These are phyloP conservation scores for Cyberlindnera veronae DNA, from an alignment of 805 yeast genomes.

Conservation along the genomic window DNA sequence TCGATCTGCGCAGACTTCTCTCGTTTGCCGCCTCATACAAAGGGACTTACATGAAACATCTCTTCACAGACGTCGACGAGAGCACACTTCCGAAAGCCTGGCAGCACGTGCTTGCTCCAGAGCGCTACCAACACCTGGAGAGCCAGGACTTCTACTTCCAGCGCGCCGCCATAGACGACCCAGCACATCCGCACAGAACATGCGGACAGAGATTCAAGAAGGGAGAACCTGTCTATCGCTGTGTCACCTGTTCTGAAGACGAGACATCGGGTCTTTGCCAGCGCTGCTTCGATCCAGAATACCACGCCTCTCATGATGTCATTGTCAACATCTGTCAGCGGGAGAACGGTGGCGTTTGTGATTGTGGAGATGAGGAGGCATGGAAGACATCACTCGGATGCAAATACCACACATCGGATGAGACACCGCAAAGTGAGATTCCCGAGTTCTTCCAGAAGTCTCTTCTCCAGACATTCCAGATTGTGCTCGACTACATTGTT, in stretches of 20 bases:
- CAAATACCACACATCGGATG: conserved; percentile 32
- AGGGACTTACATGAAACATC: conserved; percentile 37
- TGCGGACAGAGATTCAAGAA: conserved; percentile 69
- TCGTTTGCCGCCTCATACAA: conserved; percentile 39
- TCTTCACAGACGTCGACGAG: conserved; percentile 34
- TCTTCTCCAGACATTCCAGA: conserved; percentile 40
- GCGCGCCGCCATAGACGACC: conserved; percentile 21
- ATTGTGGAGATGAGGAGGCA: conserved; percentile 87
- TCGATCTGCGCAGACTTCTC: conserved; percentile 40
- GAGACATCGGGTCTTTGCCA: conserved; percentile 84
- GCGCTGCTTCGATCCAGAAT: conserved; percentile 64
- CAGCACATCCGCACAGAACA: conserved; percentile 58
- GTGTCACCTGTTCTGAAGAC: conserved; percentile 72
- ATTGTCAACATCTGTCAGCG: conserved; percentile 59
- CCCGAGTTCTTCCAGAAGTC: conserved; percentile 42
- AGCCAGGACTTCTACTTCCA: conserved; percentile 20
- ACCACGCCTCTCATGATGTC: conserved; percentile 72
- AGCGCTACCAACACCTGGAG: conserved; percentile 24
- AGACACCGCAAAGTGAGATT: conserved; percentile 28
- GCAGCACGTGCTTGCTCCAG: conserved; percentile 23
- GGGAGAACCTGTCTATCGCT: conserved; percentile 81
- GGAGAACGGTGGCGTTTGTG: conserved; percentile 58
- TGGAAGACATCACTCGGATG: conserved; percentile 60
- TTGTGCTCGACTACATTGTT: conserved; percentile 53
- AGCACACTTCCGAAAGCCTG: conserved; percentile 21